Percentiles rank a stretch among this genome's conserved stretches.
These are phyloP conservation scores for Barbarea vulgaris DNA, from an alignment of 345 rosid genomes.

Conservation along the genomic window DNA sequence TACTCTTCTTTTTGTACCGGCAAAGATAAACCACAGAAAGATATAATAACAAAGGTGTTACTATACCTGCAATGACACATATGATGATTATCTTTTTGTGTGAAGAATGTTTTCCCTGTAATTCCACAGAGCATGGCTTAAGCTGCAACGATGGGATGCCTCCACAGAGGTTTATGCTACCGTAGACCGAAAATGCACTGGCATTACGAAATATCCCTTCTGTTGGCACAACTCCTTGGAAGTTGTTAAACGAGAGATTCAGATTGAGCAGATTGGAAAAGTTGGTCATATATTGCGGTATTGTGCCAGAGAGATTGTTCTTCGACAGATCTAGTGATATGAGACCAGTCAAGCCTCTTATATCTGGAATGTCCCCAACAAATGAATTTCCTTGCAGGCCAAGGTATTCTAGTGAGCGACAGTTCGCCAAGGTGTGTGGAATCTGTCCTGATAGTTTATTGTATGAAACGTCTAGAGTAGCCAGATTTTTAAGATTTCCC, in stretches of 20 bases:
- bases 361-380: conserved; percentile 7
- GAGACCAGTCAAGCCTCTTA: not conserved
- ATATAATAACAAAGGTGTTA: conserved; percentile 36
- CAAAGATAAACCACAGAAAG: conserved; percentile 36
- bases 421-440: not conserved
- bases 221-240: conserved; percentile 29
- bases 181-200: not conserved
- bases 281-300: conserved; percentile 25
- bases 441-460: conserved; percentile 17
- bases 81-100: conserved; percentile 10
- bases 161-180: conserved; percentile 30
- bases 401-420: not conserved
- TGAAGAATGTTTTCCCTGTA: not conserved
- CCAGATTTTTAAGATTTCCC: not conserved
- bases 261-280: conserved; percentile 10
- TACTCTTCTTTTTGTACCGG: conserved; percentile 1
- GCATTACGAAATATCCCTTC: conserved; percentile 14
- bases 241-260: conserved; percentile 30
- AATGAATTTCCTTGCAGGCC: conserved; percentile 10
- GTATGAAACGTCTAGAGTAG: not conserved
- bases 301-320: conserved; percentile 25
- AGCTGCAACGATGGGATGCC: conserved; percentile 26
- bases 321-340: conserved; percentile 23
- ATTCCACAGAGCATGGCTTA: conserved; percentile 6
- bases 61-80: conserved; percentile 11